Evolutionary conservation across 2,329 filamentous ascomycete genomes (phyloP), one percentile per base, ranked within the genome.

Genomic region (Diaporthe ilicicola): DNA sequence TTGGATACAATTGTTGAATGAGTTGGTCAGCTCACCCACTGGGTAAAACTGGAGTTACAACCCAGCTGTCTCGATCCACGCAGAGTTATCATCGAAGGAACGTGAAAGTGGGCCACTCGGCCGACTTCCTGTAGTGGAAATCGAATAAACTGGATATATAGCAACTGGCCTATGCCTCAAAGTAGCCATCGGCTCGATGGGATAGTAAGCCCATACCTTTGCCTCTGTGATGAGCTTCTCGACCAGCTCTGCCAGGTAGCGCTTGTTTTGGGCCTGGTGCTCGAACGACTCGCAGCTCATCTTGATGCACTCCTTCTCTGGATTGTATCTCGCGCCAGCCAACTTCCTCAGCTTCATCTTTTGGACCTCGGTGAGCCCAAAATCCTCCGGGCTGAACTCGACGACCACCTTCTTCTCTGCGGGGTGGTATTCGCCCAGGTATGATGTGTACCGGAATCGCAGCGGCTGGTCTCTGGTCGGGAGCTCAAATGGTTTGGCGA

Each of bases 381-480:
- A 84, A 82, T 97, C 94, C 69, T 83, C 82, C 19, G 93, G 91
- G 74, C 87, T 90, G 82, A 98, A 97, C 80, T 98, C 93, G 69
- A 98, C 90, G 15, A 98, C 95, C 24, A 99, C 95, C 86, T 99
- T 99, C 79, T 91, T 91, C 82, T 94, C 91, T 3, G 95, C 94
- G 0, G 96, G 95, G 83, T 99, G 97, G 69, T 89, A 86, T 83
- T 98, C 96, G 77, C 95, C 95, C 88, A 99, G 92, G 84, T 98
- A 98, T 46, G 92, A 95, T 19, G 96, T 99, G 85, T 97, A 98
- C 77, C 96, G 92, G 90, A 98, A 99, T 77, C 95, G 92, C 70
- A 99, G 89, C 55, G 94, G 90, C 76, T 93, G 87, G 55, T 90
- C 82, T 37, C 86, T 81, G 17, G 88, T 87, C 2, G 95, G 94